Evolutionary conservation across 1,284 basidiomycete genomes (phyloP).

Genomic region (Agaricales sp.): DNA sequence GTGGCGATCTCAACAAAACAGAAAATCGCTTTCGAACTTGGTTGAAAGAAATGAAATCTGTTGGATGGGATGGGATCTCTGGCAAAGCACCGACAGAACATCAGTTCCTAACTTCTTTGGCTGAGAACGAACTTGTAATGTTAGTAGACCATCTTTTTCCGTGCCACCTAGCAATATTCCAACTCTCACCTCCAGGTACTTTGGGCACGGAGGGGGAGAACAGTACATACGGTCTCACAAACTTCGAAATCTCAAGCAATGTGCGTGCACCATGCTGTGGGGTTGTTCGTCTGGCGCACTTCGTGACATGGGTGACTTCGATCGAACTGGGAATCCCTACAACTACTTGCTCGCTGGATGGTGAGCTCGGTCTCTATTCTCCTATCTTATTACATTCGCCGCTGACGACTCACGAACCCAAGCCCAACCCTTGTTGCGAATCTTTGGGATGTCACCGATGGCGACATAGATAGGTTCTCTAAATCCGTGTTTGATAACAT

Average conservation of each 20-base stretch:
- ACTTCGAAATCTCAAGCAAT: conserved; percentile 69
- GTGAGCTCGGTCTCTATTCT: conserved; percentile 33
- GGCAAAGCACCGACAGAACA: conserved; percentile 75
- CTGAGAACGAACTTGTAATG: conserved; percentile 75
- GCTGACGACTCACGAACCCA: no score
- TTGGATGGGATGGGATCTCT: conserved; percentile 79
- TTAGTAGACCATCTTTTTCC: conserved; percentile 33
- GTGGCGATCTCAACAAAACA: conserved; percentile 80
- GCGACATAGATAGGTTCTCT: conserved; percentile 91
- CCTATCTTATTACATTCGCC: conserved; percentile 5
- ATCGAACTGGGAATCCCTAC: conserved; percentile 84
- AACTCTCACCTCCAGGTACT: conserved; percentile 53
- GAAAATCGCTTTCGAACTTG: conserved; percentile 71
- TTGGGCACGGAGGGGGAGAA: conserved; percentile 94
- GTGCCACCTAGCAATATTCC: conserved; percentile 3
- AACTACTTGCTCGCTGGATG: conserved; percentile 96
- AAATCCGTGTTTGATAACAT: conserved; percentile 76
- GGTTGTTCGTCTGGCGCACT: conserved; percentile 93
- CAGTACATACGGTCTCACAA: conserved; percentile 87
- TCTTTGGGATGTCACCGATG: conserved; percentile 97
- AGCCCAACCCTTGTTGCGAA: conserved; percentile 92
- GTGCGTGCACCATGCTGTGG: conserved; percentile 96
- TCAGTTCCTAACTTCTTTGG: conserved; percentile 66
- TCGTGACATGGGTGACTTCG: conserved; percentile 88
- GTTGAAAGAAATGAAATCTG: conserved; percentile 56